Conservation (phyloP, 1,284 basidiomycete species). For the Cryptococcus amylolentus region DNA sequence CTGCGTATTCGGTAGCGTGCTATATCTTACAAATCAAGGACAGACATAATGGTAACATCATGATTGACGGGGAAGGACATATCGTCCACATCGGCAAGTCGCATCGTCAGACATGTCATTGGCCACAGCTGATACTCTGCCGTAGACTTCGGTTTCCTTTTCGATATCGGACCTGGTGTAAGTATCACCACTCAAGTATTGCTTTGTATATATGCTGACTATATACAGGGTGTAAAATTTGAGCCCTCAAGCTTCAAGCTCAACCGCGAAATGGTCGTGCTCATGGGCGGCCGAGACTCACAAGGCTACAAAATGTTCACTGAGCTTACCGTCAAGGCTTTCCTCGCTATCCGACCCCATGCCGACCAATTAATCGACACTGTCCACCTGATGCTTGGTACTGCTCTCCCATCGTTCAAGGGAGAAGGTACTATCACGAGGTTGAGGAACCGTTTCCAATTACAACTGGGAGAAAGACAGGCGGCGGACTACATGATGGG, state of each 20-base stretch:
- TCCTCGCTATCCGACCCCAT: slow-evolving; percentile 88
- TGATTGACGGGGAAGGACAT: slow-evolving; percentile 96
- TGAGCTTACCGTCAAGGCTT: slow-evolving; percentile 91
- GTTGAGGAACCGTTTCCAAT: slow-evolving; percentile 80
- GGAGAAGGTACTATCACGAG: slow-evolving; percentile 86
- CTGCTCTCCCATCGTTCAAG: slow-evolving; percentile 93
- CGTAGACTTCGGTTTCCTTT: slow-evolving; percentile 93
- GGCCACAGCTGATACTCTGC: slow-evolving; percentile 10
- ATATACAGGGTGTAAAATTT: slow-evolving; percentile 82
- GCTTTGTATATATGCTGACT: neutral
- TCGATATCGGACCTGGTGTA: slow-evolving; percentile 88
- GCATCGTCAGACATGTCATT: neutral
- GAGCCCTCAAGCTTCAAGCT: slow-evolving; percentile 97
- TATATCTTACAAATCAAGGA: slow-evolving; percentile 98
- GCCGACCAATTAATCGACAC: slow-evolving; percentile 84
- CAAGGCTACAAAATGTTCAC: slow-evolving; percentile 93
- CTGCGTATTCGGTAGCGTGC: slow-evolving; percentile 97
- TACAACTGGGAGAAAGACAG: slow-evolving; percentile 77
- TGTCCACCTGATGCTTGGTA: slow-evolving; percentile 90
- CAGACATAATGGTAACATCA: slow-evolving; percentile 97
- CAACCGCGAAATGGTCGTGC: slow-evolving; percentile 92
- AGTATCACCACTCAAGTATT: slow-evolving; percentile 31
- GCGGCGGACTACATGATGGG: slow-evolving; percentile 91
- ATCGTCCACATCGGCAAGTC: slow-evolving; percentile 84
- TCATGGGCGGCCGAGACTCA: slow-evolving; percentile 93